These are phyloP conservation scores for Diaporthe citri DNA, from an alignment of 2,329 filamentous ascomycete genomes.

Conservation along the genomic window DNA sequence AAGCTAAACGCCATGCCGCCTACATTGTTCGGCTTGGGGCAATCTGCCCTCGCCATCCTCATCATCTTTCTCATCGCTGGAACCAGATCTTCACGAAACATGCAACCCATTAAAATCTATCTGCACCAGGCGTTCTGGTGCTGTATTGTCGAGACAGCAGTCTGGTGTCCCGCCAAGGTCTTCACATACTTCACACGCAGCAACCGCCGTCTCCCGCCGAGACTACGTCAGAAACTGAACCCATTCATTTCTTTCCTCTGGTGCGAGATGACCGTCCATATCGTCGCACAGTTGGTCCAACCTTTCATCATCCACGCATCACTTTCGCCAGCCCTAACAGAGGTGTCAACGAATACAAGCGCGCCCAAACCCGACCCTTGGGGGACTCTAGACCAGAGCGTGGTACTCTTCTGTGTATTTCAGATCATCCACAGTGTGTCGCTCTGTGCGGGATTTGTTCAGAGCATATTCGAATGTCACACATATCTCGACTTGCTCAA, in stretches of 20 bases:
- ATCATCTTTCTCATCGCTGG: neutral
- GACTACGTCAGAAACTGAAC: no score
- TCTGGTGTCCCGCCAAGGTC: neutral
- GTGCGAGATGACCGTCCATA: neutral
- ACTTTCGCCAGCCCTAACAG: neutral
- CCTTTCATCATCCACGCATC: neutral
- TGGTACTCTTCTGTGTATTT: neutral
- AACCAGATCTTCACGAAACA: neutral
- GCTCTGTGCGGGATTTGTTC: neutral
- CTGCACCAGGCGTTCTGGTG: neutral
- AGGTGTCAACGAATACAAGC: neutral
- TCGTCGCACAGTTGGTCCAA: neutral
- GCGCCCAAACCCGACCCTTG: neutral
- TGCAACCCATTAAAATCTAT: neutral
- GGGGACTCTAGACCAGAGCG: neutral
- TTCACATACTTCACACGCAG: neutral
- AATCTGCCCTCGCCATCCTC: neutral
- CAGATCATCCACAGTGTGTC: neutral
- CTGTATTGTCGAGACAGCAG: neutral
- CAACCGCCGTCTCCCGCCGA: neutral
- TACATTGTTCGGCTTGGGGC: neutral
- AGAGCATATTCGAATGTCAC: neutral
- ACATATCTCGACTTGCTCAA: accelerated
- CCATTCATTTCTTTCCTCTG: neutral
- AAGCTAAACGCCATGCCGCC: neutral